A percentile compares a stretch with the other conserved stretches of the same genome.
Conservation (phyloP, 768 basidiomycete species). For the Terana coerulea region DNA sequence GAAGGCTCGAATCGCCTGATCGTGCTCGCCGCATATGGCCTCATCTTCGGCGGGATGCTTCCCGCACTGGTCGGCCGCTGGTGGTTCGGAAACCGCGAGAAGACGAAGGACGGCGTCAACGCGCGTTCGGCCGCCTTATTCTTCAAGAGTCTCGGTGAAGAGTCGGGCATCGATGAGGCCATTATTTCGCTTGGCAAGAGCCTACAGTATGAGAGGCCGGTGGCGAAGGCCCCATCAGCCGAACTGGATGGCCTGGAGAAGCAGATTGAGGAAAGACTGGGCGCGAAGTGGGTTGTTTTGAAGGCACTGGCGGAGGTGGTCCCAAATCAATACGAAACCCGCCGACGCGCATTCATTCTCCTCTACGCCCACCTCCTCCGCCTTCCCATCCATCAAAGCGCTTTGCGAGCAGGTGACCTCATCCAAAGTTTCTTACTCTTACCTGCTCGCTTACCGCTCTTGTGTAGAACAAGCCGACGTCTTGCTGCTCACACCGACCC, state of each 20-base stretch:
- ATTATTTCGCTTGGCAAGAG: constrained; percentile 66
- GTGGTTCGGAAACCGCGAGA: constrained; percentile 93
- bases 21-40: constrained; percentile 84
- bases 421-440: background rate
- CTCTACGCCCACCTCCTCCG: constrained; percentile 86
- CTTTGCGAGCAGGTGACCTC: constrained; percentile 61
- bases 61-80: constrained; percentile 88
- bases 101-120: constrained; percentile 90
- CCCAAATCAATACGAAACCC: constrained; percentile 31
- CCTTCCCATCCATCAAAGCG: constrained; percentile 45
- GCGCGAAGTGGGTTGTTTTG: constrained; percentile 52
- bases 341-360: constrained; percentile 61
- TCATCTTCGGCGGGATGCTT: constrained; percentile 83
- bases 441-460: constrained; percentile 5
- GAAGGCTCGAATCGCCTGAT: constrained; percentile 88
- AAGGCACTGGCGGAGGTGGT: constrained; percentile 35
- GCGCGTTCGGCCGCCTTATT: constrained; percentile 78
- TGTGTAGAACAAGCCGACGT: constrained; percentile 63
- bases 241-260: constrained; percentile 48
- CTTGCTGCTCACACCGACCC: constrained; percentile 65
- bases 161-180: constrained; percentile 68
- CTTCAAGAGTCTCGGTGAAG: constrained; percentile 85
- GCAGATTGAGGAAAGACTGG: constrained; percentile 44
- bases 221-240: constrained; percentile 23
- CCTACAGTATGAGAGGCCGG: constrained; percentile 53